Base-by-base conservation (phyloP, 2,329 filamentous ascomycete genomes). In the Escovopsis sp. region DNA sequence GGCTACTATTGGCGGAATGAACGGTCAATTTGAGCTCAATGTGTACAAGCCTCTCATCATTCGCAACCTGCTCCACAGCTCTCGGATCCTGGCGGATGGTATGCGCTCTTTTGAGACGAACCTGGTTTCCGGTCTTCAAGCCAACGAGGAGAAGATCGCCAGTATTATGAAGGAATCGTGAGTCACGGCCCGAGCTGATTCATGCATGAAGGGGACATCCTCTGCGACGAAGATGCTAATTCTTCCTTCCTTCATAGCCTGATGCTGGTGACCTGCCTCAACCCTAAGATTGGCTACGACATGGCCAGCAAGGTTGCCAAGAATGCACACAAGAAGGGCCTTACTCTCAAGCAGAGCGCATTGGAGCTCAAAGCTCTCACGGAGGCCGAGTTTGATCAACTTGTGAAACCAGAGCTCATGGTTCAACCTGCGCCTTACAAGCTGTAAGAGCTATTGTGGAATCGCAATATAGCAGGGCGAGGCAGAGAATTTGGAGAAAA, bases 1-100 rank as follows among this genome's bases (percentile, higher is more conserved):
- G 33, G 80, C 85, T 47, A 95, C 89, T 28, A 86, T 96, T 55
- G 86, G 87, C 49, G 91, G 89, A 59, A 93, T 93, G 71, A 94
- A 91, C 69, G 91, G 91, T 51, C 93, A 96, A 69, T 98, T 98
- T 55, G 91, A 96, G 68, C 77, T 98, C 53, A 98, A 96, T 66
- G 91, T 96, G 43, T 98, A 94, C 78, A 96, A 96, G 75, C 91
- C 91, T 36, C 77, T 96, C 45, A 75, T 98, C 61, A 96, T 96
- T 66, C 77, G 83, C 65, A 96, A 96, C 69, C 71, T 96, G 51
- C 75, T 98, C 34, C 91, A 96, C 75, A 94, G 86, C 69, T 73
- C 82, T 44, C 79, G 89, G 50, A 79, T 98, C 47, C 70, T 98
- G 44, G 73, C 85, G 33, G 91, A 98, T 58, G 85, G 84, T 55